These are phyloP conservation scores for Stellera chamaejasme DNA, from an alignment of 345 rosid genomes.

Conservation along the genomic window DNA sequence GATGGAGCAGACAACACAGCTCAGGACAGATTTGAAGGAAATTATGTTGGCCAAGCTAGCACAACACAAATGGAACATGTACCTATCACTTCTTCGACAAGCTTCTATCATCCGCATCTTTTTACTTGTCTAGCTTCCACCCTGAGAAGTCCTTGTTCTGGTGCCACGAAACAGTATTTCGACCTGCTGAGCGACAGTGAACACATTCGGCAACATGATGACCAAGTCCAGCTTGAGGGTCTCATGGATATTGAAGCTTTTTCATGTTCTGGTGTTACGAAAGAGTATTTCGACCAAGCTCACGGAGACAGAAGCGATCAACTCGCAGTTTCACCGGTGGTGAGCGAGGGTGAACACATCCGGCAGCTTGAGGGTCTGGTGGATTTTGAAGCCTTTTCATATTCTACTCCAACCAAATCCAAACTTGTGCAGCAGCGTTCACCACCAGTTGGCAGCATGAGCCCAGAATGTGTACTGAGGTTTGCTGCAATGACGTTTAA, in stretches of 20 bases:
- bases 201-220: constrained; percentile 13
- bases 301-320: constrained; percentile 2
- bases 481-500: constrained; percentile 29
- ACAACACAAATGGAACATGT: background rate
- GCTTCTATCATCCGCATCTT: background rate
- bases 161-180: background rate
- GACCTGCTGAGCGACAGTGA: background rate
- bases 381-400: constrained; percentile 10
- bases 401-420: constrained; percentile 16
- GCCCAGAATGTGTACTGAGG: constrained; percentile 38
- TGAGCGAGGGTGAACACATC: constrained; percentile 7
- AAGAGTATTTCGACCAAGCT: background rate
- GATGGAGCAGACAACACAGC: constrained; percentile 1
- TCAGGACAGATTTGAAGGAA: background rate
- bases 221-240: constrained; percentile 10
- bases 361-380: constrained; percentile 1
- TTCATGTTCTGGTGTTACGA: constrained; percentile 16
- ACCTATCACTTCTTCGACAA: background rate
- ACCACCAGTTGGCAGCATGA: constrained; percentile 13
- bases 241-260: background rate
- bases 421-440: constrained; percentile 19
- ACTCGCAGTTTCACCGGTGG: background rate
- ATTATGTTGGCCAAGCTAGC: background rate
- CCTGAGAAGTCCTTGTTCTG: background rate
- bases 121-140: background rate